Evolutionary conservation across 805 yeast species (phyloP).

Genomic region (Torulaspora franciscae): DNA sequence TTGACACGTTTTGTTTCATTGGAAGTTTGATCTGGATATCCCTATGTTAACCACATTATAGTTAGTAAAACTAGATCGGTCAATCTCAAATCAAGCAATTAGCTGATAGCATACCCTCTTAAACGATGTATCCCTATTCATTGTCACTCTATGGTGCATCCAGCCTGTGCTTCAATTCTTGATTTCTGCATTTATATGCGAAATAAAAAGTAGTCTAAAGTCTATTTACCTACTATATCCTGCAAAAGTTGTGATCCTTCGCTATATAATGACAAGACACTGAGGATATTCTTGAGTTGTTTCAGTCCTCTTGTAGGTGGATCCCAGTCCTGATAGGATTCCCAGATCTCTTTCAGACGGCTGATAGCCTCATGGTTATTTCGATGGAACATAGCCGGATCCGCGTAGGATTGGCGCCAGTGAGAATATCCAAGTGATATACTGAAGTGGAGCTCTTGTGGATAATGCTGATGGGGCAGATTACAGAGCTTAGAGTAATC

Average conservation of each 20-base stretch:
- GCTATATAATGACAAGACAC: constrained; percentile 30
- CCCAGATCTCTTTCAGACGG: constrained; percentile 29
- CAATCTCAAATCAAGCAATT: neutral
- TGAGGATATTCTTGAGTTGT: constrained; percentile 28
- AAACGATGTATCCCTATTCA: constrained; percentile 1
- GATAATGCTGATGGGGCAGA: constrained; percentile 25
- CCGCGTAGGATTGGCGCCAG: constrained; percentile 13
- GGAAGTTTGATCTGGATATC: constrained; percentile 16
- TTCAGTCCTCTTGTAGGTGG: constrained; percentile 35
- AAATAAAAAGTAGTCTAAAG: neutral
- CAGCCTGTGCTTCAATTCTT: neutral
- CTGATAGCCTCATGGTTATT: constrained; percentile 22
- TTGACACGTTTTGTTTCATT: constrained; percentile 8
- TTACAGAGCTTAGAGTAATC: constrained; percentile 34
- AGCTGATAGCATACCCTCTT: constrained; percentile 13
- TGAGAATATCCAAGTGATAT: constrained; percentile 16
- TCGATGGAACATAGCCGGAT: constrained; percentile 15
- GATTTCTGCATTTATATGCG: neutral
- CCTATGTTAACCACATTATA: constrained; percentile 1
- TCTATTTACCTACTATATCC: constrained; percentile 20
- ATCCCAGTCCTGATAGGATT: constrained; percentile 29
- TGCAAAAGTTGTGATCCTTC: constrained; percentile 22
- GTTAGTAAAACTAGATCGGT: neutral
- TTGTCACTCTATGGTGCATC: neutral
- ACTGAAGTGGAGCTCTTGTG: constrained; percentile 15